Evolutionary conservation across 306 rosid species (phyloP).

Genomic region (Begonia fuchsioides): DNA sequence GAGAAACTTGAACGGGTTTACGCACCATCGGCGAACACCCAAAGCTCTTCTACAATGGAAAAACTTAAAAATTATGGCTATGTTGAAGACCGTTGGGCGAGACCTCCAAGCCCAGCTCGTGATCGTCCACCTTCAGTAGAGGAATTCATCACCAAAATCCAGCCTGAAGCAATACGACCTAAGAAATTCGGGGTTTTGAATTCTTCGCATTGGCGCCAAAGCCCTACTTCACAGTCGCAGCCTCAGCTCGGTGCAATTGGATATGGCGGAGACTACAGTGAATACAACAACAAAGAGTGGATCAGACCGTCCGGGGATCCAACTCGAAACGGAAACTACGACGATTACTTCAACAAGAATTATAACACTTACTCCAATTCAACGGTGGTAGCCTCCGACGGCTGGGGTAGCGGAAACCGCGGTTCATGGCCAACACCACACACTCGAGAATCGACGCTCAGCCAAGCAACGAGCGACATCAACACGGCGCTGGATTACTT

Average conservation of each 20-base stretch:
- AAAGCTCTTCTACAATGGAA: conserved; percentile 12
- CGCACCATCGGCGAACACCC: conserved; percentile 5
- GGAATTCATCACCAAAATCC: conserved; percentile 16
- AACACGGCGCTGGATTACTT: conserved; percentile 14
- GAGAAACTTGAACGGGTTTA: conserved; percentile 6
- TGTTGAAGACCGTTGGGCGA: conserved; percentile 5
- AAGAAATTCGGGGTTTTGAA: conserved; percentile 1
- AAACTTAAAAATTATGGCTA: conserved; percentile 11
- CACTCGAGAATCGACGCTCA: conserved; percentile 17
- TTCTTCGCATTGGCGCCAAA: conserved; percentile 2
- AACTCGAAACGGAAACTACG: conserved; percentile 6
- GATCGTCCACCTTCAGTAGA: conserved; percentile 5
- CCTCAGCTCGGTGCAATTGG: not conserved
- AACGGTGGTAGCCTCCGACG: not conserved
- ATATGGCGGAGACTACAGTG: conserved; percentile 8
- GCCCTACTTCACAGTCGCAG: not conserved
- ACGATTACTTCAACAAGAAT: conserved; percentile 6
- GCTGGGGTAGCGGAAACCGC: conserved; percentile 9
- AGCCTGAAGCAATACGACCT: conserved; percentile 19
- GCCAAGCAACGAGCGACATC: conserved; percentile 25
- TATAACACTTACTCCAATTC: not conserved
- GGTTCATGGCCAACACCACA: conserved; percentile 11
- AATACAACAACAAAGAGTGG: conserved; percentile 13
- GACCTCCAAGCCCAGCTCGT: conserved; percentile 8
- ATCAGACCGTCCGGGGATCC: conserved; percentile 10